Evolutionary conservation across 2,329 filamentous ascomycete genomes (phyloP).

Genomic region (Sporothrix humicola): DNA sequence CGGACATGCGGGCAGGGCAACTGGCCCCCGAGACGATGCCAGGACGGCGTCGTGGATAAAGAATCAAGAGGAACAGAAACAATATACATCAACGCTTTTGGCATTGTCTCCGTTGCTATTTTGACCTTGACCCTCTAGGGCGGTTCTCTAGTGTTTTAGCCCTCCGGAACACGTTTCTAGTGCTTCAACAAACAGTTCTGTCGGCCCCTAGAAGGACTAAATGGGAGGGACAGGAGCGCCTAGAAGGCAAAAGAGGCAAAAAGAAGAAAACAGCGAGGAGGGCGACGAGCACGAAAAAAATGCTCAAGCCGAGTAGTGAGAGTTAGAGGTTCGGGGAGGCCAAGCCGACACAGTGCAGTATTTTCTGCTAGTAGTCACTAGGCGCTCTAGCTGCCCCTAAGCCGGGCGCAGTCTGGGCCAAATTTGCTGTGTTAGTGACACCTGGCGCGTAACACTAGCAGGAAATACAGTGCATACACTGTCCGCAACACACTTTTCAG

Average conservation of each 20-base stretch:
- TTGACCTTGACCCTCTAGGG: background rate
- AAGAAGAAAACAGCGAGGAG: background rate
- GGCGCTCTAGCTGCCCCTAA: background rate
- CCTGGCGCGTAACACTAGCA: background rate
- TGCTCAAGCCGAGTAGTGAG: background rate
- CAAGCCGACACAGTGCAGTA: background rate
- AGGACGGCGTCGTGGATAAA: background rate
- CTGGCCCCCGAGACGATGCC: background rate
- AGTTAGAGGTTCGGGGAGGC: background rate
- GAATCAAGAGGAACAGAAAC: background rate
- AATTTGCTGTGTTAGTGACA: constrained; percentile 4
- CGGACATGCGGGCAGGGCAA: background rate
- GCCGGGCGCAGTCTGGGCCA: background rate
- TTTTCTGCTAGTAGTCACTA: background rate
- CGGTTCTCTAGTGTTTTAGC: background rate
- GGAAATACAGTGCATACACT: background rate
- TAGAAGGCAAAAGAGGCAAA: constrained; percentile 12
- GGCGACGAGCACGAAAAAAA: background rate
- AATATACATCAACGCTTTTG: background rate
- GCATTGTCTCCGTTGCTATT: background rate
- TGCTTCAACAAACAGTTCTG: background rate
- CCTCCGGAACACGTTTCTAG: background rate
- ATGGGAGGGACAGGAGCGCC: background rate
- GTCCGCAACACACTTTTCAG: background rate
- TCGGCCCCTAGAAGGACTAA: background rate